These are phyloP conservation scores for Aurifilum marmelostoma DNA, from an alignment of 2,329 filamentous ascomycete genomes.

Conservation along the genomic window DNA sequence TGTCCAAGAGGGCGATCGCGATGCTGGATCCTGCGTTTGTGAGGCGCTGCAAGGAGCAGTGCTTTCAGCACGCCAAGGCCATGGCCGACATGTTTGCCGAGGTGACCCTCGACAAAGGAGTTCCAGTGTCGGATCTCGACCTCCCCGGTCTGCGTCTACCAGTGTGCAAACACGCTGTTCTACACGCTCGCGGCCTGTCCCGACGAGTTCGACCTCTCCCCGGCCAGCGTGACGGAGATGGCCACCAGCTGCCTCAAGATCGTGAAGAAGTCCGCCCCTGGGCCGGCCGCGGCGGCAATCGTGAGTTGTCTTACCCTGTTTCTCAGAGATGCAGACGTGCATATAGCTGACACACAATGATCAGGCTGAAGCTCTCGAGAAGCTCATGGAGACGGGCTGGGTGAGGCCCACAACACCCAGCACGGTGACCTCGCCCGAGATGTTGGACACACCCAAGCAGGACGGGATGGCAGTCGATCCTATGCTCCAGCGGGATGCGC, in stretches of 20 bases:
- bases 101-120: slow-evolving; percentile 53
- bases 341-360: slow-evolving; percentile 1
- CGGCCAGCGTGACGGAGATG: slow-evolving; percentile 53
- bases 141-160: slow-evolving; percentile 59
- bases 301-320: slow-evolving; percentile 43
- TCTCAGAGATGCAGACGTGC: too few relatives aligned
- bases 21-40: slow-evolving; percentile 54
- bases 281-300: slow-evolving; percentile 54
- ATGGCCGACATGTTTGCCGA: slow-evolving; percentile 60
- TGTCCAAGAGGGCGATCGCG: slow-evolving; percentile 48
- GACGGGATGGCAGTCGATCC: slow-evolving; percentile 27
- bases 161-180: slow-evolving; percentile 57
- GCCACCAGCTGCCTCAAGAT: slow-evolving; percentile 55
- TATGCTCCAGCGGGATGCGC: slow-evolving; percentile 29
- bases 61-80: slow-evolving; percentile 57
- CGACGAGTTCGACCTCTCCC: slow-evolving; percentile 47
- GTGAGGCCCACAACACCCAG: slow-evolving; percentile 36
- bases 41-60: slow-evolving; percentile 51
- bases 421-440: slow-evolving; percentile 23
- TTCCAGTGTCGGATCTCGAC: slow-evolving; percentile 58
- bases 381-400: slow-evolving; percentile 50
- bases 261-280: slow-evolving; percentile 54
- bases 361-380: slow-evolving; percentile 52
- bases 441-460: slow-evolving; percentile 21
- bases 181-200: slow-evolving; percentile 52